A percentile compares a stretch with the other conserved stretches of the same genome.
Conservation (phyloP, 257 asterid species). For the Solanum rostratum region DNA sequence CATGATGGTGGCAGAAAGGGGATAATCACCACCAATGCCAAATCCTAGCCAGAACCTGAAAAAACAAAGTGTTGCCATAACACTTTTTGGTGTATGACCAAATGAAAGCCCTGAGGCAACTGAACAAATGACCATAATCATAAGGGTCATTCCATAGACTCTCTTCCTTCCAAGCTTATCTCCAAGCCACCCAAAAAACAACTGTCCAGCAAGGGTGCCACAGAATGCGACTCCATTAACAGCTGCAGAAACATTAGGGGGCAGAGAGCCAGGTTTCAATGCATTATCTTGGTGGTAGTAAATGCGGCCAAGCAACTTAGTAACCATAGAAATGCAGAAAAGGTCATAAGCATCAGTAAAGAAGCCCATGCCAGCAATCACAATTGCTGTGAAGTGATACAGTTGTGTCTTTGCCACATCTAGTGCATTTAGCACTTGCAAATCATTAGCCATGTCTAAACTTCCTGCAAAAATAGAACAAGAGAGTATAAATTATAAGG, state of each 20-base stretch:
- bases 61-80: conserved; percentile 28
- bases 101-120: conserved; percentile 27
- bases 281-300: conserved; percentile 9
- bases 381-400: conserved; percentile 32
- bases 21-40: conserved; percentile 39
- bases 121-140: conserved; percentile 24
- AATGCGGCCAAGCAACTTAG: conserved; percentile 25
- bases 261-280: conserved; percentile 22
- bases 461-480: background rate
- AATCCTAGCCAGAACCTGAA: conserved; percentile 29
- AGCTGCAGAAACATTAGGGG: conserved; percentile 16
- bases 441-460: conserved; percentile 12
- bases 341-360: conserved; percentile 41
- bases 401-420: conserved; percentile 27
- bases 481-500: background rate
- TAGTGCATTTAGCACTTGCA: conserved; percentile 32
- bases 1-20: conserved; percentile 36
- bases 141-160: conserved; percentile 25
- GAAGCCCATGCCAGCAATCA: conserved; percentile 38
- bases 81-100: conserved; percentile 14
- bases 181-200: conserved; percentile 34
- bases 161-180: conserved; percentile 30
- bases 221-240: conserved; percentile 26
- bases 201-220: conserved; percentile 26
- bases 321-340: conserved; percentile 26